These are phyloP conservation scores for Penicillium cinerascens DNA, from an alignment of 495 filamentous ascomycete species.

Conservation along the genomic window DNA sequence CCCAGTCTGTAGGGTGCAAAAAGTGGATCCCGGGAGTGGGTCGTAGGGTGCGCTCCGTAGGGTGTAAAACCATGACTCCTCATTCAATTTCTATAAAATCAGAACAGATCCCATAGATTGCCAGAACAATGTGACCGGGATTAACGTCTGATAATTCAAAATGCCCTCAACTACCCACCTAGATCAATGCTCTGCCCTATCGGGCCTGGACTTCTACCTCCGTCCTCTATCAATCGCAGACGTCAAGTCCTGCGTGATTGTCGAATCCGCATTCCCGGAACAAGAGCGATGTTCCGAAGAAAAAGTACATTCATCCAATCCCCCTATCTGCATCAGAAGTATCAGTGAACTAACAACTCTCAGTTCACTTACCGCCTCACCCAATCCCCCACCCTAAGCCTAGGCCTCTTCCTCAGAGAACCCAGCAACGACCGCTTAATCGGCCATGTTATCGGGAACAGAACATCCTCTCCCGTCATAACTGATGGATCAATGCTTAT, in stretches of 20 bases:
- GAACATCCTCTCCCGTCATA: conserved; percentile 3
- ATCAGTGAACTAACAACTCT: background rate
- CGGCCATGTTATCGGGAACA: conserved; percentile 20
- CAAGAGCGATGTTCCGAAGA: conserved; percentile 24
- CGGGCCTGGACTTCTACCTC: conserved; percentile 3
- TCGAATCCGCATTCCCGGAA: conserved; percentile 19
- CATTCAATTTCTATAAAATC: background rate
- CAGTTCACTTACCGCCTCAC: conserved; percentile 22
- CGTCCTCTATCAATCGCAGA: conserved; percentile 14
- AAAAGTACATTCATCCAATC: conserved; percentile 12
- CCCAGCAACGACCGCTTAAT: conserved; percentile 7
- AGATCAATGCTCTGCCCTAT: background rate
- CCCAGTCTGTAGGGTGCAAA: background rate
- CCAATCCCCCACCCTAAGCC: conserved; percentile 14
- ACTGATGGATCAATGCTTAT: conserved; percentile 24
- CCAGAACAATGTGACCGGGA: too few relatives aligned
- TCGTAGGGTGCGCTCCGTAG: background rate
- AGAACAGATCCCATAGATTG: background rate
- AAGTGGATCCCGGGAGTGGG: background rate
- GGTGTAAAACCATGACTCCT: background rate
- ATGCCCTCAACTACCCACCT: background rate
- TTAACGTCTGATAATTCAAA: too few relatives aligned
- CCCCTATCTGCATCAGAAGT: background rate
- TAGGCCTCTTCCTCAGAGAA: conserved; percentile 20
- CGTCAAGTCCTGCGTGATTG: conserved; percentile 19